phyloP scores from a whole-genome alignment of 768 basidiomycete genomes.

The Boletus coccyginus region DNA sequence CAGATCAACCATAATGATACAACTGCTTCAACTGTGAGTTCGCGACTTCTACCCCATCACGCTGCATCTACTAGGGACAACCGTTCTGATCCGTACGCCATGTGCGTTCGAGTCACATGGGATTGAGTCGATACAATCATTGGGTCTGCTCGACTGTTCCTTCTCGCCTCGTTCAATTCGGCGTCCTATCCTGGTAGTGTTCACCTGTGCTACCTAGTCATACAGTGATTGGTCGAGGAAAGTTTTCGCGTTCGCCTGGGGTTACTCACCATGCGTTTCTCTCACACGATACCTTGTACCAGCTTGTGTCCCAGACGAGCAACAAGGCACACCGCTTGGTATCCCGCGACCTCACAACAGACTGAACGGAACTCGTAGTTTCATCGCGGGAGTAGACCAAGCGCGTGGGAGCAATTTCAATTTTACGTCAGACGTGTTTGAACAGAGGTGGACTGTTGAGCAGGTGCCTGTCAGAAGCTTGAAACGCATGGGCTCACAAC shows the following conservation, averaged over 20 bases:
- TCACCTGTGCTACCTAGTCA: no score
- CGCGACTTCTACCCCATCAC: no score
- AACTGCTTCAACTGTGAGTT: no score
- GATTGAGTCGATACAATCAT: not conserved
- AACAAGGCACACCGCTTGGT: not conserved
- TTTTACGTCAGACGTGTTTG: not conserved
- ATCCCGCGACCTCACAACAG: not conserved
- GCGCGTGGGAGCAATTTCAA: not conserved
- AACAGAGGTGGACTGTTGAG: no score
- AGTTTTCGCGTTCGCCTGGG: no score
- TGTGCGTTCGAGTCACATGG: not conserved
- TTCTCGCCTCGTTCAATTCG: not conserved
- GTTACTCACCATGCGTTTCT: no score
- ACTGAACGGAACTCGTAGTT: not conserved
- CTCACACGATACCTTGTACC: not conserved
- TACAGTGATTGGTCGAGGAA: no score
- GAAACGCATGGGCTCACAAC: not conserved
- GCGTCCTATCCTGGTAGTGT: no score
- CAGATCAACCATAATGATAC: no score
- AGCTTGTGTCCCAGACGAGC: not conserved
- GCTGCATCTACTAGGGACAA: no score
- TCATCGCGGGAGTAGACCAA: not conserved
- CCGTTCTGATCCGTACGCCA: no score
- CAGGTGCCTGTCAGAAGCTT: not conserved
- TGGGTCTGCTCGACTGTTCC: not conserved